Percentiles rank a stretch among this genome's conserved stretches.
Evolutionary conservation across 331 rosid genomes (phyloP).

Genomic region (Ulmus americana): DNA sequence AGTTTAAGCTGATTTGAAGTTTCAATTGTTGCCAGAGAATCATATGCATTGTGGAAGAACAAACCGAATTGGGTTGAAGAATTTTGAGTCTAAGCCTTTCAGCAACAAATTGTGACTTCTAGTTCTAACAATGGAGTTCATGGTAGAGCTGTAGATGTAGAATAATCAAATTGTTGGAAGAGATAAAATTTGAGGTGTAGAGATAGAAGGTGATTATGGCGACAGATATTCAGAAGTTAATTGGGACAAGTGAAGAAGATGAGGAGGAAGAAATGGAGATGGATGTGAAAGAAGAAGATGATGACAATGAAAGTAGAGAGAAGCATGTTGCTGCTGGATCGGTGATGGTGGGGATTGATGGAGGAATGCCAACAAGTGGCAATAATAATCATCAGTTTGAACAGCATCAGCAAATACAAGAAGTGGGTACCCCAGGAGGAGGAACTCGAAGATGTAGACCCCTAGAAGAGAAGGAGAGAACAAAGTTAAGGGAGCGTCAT

Average conservation of each 20-base stretch:
- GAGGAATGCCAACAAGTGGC: conserved; percentile 46
- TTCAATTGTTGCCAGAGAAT: conserved; percentile 9
- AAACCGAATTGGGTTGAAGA: not conserved
- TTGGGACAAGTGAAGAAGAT: conserved; percentile 79
- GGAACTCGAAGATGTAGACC: conserved; percentile 84
- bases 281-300: conserved; percentile 87
- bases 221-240: conserved; percentile 63
- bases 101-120: not conserved
- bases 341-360: conserved; percentile 59
- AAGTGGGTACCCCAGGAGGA: conserved; percentile 64
- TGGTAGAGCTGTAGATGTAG: not conserved
- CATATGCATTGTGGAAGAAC: not conserved
- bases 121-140: not conserved
- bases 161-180: not conserved
- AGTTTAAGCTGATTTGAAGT: conserved; percentile 16
- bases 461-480: conserved; percentile 89
- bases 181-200: conserved; percentile 2
- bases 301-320: conserved; percentile 46
- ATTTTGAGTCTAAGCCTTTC: not conserved
- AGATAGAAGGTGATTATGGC: conserved; percentile 49
- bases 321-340: conserved; percentile 34
- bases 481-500: conserved; percentile 94
- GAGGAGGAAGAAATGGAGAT: conserved; percentile 85
- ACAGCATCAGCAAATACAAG: conserved; percentile 58
- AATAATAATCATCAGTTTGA: conserved; percentile 47